Conservation (phyloP, 805 yeast species). For the Ogataea trehaloabstinens region DNA sequence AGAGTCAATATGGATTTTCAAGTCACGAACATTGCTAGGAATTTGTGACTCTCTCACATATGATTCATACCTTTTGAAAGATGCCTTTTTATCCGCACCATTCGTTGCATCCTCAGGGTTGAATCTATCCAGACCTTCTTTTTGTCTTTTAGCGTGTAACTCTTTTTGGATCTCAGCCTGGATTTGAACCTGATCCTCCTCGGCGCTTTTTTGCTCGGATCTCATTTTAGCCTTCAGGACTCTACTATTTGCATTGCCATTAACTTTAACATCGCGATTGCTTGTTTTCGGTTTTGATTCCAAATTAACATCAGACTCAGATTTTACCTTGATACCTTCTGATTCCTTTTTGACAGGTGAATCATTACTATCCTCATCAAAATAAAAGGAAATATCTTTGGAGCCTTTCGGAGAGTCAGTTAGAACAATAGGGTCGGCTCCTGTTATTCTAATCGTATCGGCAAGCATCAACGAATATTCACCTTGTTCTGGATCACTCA, state of each 20-base stretch:
- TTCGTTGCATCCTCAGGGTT: conserved; percentile 75
- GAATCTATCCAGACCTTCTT: conserved; percentile 80
- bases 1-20: conserved; percentile 82
- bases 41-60: conserved; percentile 91
- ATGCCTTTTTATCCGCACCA: conserved; percentile 57
- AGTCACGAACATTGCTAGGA: conserved; percentile 77
- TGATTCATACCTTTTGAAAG: conserved; percentile 92
- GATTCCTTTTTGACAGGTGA: conserved; percentile 32
- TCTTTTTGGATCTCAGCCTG: conserved; percentile 80
- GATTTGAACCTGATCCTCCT: conserved; percentile 75
- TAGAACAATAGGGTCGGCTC: conserved; percentile 58
- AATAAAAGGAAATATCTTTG: conserved; percentile 78
- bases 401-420: conserved; percentile 73
- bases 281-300: conserved; percentile 8
- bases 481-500: conserved; percentile 52
- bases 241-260: conserved; percentile 49
- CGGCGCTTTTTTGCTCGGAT: conserved; percentile 68
- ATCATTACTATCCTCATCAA: conserved; percentile 61
- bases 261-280: conserved; percentile 18
- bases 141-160: conserved; percentile 80
- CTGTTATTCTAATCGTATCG: conserved; percentile 75
- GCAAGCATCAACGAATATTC: conserved; percentile 70
- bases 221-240: conserved; percentile 77
- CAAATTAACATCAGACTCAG: conserved; percentile 7
- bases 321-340: conserved; percentile 20